Evolutionary conservation across 2,329 filamentous ascomycete genomes (phyloP).

Genomic region (Fusarium concolor): DNA sequence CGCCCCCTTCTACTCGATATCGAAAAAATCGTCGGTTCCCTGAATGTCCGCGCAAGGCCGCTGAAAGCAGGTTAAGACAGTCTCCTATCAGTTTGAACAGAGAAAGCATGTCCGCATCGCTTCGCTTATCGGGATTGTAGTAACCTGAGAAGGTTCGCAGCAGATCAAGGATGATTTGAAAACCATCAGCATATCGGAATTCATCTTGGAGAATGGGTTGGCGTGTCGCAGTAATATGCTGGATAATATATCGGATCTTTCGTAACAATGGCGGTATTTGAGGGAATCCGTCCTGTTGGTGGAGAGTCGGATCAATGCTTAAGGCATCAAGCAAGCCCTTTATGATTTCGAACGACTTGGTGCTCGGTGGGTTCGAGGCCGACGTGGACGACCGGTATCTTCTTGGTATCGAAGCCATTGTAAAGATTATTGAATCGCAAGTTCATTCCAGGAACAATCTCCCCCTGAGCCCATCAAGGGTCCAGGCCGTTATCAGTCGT

Average conservation of each 20-base stretch:
- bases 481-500: slow-evolving; percentile 50
- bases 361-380: slow-evolving; percentile 66
- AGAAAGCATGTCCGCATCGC: slow-evolving; percentile 69
- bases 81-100: slow-evolving; percentile 77
- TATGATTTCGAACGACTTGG: slow-evolving; percentile 71
- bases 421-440: slow-evolving; percentile 42
- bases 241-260: slow-evolving; percentile 73
- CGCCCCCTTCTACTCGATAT: slow-evolving; percentile 78
- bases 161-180: slow-evolving; percentile 77
- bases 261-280: slow-evolving; percentile 62
- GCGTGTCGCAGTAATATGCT: slow-evolving; percentile 65
- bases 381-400: slow-evolving; percentile 74
- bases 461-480: slow-evolving; percentile 54
- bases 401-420: slow-evolving; percentile 64
- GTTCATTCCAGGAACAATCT: slow-evolving; percentile 46
- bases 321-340: slow-evolving; percentile 65
- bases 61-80: slow-evolving; percentile 79
- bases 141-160: slow-evolving; percentile 78
- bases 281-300: slow-evolving; percentile 58
- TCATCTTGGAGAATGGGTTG: slow-evolving; percentile 75
- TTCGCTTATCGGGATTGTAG: slow-evolving; percentile 75
- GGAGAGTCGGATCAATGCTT: slow-evolving; percentile 50
- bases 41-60: slow-evolving; percentile 79
- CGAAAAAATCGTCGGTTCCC: slow-evolving; percentile 92
- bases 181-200: slow-evolving; percentile 84